Percentiles rank a stretch among this genome's conserved stretches.
These are phyloP conservation scores for Pyrenula massariospora DNA, from an alignment of 495 filamentous ascomycete genomes.

Conservation along the genomic window DNA sequence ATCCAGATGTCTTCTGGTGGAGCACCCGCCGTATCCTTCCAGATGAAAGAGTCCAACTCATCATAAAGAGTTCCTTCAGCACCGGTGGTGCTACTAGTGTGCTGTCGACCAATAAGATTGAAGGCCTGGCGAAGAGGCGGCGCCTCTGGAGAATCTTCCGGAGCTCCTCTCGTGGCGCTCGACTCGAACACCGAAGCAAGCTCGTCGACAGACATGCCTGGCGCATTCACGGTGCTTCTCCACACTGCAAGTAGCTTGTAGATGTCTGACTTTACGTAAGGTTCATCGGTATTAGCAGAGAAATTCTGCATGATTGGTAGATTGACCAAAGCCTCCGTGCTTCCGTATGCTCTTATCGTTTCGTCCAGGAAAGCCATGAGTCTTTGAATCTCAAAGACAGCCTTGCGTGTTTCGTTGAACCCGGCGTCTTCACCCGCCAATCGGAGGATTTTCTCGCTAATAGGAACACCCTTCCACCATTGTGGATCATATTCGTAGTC, in stretches of 20 bases:
- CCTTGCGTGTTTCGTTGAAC: background rate
- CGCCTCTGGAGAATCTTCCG: slow-evolving; percentile 20
- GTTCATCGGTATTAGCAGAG: slow-evolving; percentile 12
- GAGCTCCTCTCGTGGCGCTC: slow-evolving; percentile 24
- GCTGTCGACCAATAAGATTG: background rate
- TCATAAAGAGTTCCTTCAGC: slow-evolving; percentile 52
- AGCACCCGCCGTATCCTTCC: slow-evolving; percentile 33
- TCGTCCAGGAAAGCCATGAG: slow-evolving; percentile 78
- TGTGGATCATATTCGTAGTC: slow-evolving; percentile 60
- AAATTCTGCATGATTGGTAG: slow-evolving; percentile 29
- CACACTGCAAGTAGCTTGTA: slow-evolving; percentile 8
- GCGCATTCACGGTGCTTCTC: background rate
- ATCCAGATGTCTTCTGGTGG: slow-evolving; percentile 43
- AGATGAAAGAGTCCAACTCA: slow-evolving; percentile 56
- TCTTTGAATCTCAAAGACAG: slow-evolving; percentile 46
- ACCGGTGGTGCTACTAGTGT: background rate
- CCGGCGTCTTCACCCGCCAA: background rate
- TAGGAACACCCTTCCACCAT: slow-evolving; percentile 75
- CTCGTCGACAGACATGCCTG: slow-evolving; percentile 22
- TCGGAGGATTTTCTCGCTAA: slow-evolving; percentile 40
- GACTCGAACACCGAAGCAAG: slow-evolving; percentile 27
- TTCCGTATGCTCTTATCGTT: slow-evolving; percentile 73
- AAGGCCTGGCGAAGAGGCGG: slow-evolving; percentile 13
- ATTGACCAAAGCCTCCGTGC: slow-evolving; percentile 45
- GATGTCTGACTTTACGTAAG: slow-evolving; percentile 1